Evolutionary conservation across 108 stramenopile genomes (phyloP), one percentile per base, ranked within the genome.

Genomic region (Discostella pseudostelligera): DNA sequence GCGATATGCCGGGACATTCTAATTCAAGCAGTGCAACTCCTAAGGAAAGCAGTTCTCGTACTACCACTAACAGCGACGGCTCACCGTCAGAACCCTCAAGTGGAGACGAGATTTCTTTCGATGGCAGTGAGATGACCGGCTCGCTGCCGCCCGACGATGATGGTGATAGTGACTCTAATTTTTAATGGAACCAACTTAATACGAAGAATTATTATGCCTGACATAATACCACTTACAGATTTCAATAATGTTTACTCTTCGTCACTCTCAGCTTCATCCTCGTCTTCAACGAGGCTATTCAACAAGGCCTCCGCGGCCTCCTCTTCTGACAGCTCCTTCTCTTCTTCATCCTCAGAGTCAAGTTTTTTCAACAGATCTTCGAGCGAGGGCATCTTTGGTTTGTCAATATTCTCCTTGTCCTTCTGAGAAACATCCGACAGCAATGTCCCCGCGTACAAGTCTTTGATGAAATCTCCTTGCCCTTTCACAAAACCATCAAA

Each of bases 381-480:
- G 43, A 98, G 72, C 13, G 91, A 88, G 35, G 87, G 93, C 78
- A 96, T 84, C 87, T 94, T 96, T 21, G 95, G 90, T 74, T 96
- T 96, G 81, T 99, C 97, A 76, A 99, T 97, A 59, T 95, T 86
- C 48, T 97, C 96, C 87, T 98, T 97, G 35, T 90, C 87, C 66
- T 88, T 81, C 65, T 97, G 94, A 14, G 96, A 88, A 77, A 96
- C 90, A 62, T 98, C 97, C 14, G 94, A 90, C 24, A 99, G 77
- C 60, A 99, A 80, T 32, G 96, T 99, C 44, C 99, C 99, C 7
- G 92, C 91, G 75, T 99, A 99, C 47, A 99, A 81, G 76, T 99
- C 99, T 62, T 95, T 93, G 72, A 99, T 81, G 74, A 99, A 99
- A 65, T 98, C 97, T 32, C 92, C 96, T 74, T 99, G 99, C 3